Base-by-base conservation (phyloP, 768 basidiomycete genomes). In the Mycena leptocephala region DNA sequence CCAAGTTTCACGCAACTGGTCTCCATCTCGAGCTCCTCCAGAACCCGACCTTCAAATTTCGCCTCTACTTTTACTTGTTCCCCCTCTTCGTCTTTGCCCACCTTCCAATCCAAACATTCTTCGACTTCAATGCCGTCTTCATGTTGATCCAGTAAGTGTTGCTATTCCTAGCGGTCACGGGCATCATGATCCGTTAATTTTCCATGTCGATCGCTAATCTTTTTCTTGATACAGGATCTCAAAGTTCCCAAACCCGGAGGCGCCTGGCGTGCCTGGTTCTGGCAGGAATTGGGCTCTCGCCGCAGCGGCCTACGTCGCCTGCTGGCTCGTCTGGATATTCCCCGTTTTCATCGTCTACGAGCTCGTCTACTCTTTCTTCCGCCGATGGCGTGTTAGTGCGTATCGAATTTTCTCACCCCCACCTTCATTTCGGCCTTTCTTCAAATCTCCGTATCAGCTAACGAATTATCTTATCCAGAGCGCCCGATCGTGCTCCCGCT, bases 71-170 rank as follows among this genome's bases (percentile, higher is more conserved):
- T 84, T 93, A 91, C 80, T 81, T 94, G 39, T 92, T 91, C 82
- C 94, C 94, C n/a, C 48, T 96, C 20, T 83, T 96, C 76, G 89
- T 92, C 8, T 92, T 96, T 82, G 92, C 91, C 24, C 93, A 95
- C 81, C 85, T 96, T 48, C 92, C 92, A 30, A 82, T 95, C 11
- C 96, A 97, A 83, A 92, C 94, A 0, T 97, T 94, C 81, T 93
- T 97, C 83, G 97, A 98, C 81, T 96, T 97, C 83, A 97, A 97
- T 83, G 92, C 93, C 79, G 92, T 94, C 78, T 97, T 93, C 86
- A 92, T 96, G 79, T 83, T 97, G 79, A 82, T 96, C 51, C 92
- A 96, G 96, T 97, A 81, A 87, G 96, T 93, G n/a, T n/a, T n/a
- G n/a, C 26, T 53, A 28, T 67, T 32, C 18, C n/a, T n/a, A n/a